A percentile compares a stretch with the other conserved stretches of the same genome.
These are phyloP conservation scores for Sporothrix brunneoviolacea DNA, from an alignment of 2,329 filamentous ascomycete genomes.

Conservation along the genomic window DNA sequence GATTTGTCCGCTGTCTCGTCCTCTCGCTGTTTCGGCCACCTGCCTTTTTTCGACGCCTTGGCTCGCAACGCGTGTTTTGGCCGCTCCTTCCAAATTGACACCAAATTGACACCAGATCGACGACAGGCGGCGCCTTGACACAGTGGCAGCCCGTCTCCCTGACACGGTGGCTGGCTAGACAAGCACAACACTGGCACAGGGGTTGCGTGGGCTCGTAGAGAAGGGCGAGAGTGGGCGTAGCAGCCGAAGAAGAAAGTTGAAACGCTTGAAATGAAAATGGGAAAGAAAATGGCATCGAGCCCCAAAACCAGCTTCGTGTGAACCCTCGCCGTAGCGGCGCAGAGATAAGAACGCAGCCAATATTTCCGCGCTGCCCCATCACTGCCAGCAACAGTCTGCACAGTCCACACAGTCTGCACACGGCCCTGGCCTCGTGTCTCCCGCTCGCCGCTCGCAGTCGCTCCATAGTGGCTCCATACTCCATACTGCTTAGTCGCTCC, in stretches of 20 bases:
- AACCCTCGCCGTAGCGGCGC: too few species aligned
- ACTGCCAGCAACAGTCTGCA: not conserved
- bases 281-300: too few species aligned
- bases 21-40: not conserved
- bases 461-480: slow-evolving; percentile 2
- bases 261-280: too few species aligned
- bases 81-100: not conserved
- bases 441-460: not conserved
- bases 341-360: not conserved
- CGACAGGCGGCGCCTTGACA: not conserved
- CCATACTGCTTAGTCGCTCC: slow-evolving; percentile 1
- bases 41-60: not conserved
- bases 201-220: too few species aligned
- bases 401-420: slow-evolving; percentile 1
- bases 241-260: too few species aligned
- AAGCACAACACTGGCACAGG: too few species aligned
- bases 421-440: not conserved
- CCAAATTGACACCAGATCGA: not conserved
- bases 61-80: not conserved
- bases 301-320: too few species aligned
- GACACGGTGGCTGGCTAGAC: not conserved
- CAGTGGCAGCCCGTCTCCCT: not conserved
- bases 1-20: not conserved
- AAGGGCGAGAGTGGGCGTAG: too few species aligned
- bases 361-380: too few species aligned